Base-by-base conservation (phyloP, 108 stramenopile species). In the Cylindrotheca fusiformis region DNA sequence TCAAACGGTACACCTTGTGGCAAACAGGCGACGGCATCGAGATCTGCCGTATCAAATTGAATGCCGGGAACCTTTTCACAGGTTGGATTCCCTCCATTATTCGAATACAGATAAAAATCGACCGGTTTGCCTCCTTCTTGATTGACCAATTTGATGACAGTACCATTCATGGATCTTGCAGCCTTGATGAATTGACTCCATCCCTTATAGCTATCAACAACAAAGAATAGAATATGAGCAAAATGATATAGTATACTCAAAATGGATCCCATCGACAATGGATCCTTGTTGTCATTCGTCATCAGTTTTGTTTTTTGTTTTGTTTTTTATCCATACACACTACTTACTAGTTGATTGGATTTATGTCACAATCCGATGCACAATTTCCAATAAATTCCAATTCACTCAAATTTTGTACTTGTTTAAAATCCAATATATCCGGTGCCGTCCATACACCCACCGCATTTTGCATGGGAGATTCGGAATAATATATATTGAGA, bases 121-220 rank as follows among this genome's bases (percentile, higher is more conserved):
- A 78, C 67, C 4, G 77, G 74, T 1, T 80, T 36, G 24, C 83
- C 78, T n/a, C 68, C 68, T n/a, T 62, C 52, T 8, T 60, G 48
- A 10, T 41, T 41, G 36, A 14, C 14, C 51, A 65, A 69, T 22
- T 58, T 55, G 4, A 68, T 68, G 17, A 79, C 76, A 12, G 68
- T 60, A 0, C 67, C 83, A 31, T 75, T 57, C 73, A 77, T 72
- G 52, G 54, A 70, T 41, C 72, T 78, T 12, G 83, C 83, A 44
- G 76, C 76, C 47, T 75, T 74, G 51, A 80, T 45, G 53, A 78
- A 84, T 65, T 84, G 83, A 55, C 79, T 77, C 76, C 83, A 84
- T 48, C 83, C 83, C 33, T 76, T 67, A 52, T 59, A 84, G 48
- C 36, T 41, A 14, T 10, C 6, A 10, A 10, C 10, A 41, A 41